These are phyloP conservation scores for Taphrina populina DNA, from an alignment of 1,139 yeast species.

Conservation along the genomic window DNA sequence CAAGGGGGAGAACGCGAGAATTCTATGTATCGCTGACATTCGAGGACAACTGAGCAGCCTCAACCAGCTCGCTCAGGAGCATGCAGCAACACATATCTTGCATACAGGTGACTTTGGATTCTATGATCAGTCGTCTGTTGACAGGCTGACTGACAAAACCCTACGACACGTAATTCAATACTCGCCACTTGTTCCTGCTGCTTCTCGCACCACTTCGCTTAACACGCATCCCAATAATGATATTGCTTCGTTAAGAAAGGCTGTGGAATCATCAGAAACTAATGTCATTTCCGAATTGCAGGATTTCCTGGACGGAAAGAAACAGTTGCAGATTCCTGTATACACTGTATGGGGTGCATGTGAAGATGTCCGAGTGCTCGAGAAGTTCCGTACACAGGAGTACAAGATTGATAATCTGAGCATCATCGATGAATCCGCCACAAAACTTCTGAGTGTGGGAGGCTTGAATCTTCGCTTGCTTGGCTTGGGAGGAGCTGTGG, in stretches of 20 bases:
- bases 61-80: slow-evolving; percentile 52
- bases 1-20: slow-evolving; percentile 40
- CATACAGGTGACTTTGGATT: slow-evolving; percentile 84
- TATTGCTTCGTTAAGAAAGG: slow-evolving; percentile 48
- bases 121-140: slow-evolving; percentile 61
- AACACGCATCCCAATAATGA: slow-evolving; percentile 44
- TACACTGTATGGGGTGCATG: slow-evolving; percentile 74
- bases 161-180: slow-evolving; percentile 67
- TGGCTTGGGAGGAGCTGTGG: slow-evolving; percentile 72
- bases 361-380: slow-evolving; percentile 68
- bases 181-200: slow-evolving; percentile 51
- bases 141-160: slow-evolving; percentile 49
- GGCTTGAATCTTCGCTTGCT: slow-evolving; percentile 56
- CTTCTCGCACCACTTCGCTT: slow-evolving; percentile 23
- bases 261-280: slow-evolving; percentile 39
- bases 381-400: slow-evolving; percentile 58
- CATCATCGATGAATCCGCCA: slow-evolving; percentile 58
- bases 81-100: slow-evolving; percentile 55
- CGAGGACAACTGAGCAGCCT: slow-evolving; percentile 50
- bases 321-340: slow-evolving; percentile 59
- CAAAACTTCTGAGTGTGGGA: slow-evolving; percentile 44
- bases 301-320: slow-evolving; percentile 53
- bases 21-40: slow-evolving; percentile 52
- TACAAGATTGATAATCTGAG: slow-evolving; percentile 58
- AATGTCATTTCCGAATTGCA: slow-evolving; percentile 54